A percentile compares a stretch with the other conserved stretches of the same genome.
These are phyloP conservation scores for Pestalotiopsis sp. DNA, from an alignment of 2,329 filamentous ascomycete genomes.

Conservation along the genomic window DNA sequence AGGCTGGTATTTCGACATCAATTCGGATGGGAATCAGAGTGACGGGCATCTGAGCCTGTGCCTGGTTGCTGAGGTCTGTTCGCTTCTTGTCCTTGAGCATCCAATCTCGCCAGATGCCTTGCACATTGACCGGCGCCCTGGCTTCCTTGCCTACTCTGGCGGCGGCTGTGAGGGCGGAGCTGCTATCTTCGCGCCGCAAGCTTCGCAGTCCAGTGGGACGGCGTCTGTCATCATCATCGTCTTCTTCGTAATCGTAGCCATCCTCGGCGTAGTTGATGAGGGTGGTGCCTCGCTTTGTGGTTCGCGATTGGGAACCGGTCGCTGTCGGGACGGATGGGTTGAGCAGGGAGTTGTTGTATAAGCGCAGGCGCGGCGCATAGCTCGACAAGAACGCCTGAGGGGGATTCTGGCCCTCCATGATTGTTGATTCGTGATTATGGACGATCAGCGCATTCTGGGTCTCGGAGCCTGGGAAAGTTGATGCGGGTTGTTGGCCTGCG, in stretches of 20 bases:
- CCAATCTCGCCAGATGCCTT: conserved; percentile 95
- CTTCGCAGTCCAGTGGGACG: conserved; percentile 84
- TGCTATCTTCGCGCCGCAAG: conserved; percentile 73
- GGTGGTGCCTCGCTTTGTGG: conserved; percentile 95
- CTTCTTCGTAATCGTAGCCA: conserved; percentile 79
- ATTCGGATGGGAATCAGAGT: conserved; percentile 95
- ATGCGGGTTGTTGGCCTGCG: background rate
- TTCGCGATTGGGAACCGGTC: conserved; percentile 70
- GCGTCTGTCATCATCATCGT: conserved; percentile 77
- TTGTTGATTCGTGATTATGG: background rate
- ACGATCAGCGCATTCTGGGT: conserved; percentile 5
- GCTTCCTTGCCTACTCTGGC: conserved; percentile 87
- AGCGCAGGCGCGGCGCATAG: conserved; percentile 87
- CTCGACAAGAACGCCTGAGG: conserved; percentile 89
- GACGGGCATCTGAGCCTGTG: conserved; percentile 76
- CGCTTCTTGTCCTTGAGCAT: conserved; percentile 74
- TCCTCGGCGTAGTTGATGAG: conserved; percentile 98
- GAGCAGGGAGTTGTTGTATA: conserved; percentile 89
- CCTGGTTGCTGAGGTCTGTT: conserved; percentile 62
- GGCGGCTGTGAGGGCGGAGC: conserved; percentile 63
- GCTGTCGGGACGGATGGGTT: conserved; percentile 76
- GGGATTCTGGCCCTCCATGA: conserved; percentile 51
- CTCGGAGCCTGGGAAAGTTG: background rate
- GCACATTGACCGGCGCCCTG: conserved; percentile 75
- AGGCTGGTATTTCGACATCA: conserved; percentile 87